Evolutionary conservation across 2,329 filamentous ascomycete genomes (phyloP).

Genomic region (Penicillium sp.): DNA sequence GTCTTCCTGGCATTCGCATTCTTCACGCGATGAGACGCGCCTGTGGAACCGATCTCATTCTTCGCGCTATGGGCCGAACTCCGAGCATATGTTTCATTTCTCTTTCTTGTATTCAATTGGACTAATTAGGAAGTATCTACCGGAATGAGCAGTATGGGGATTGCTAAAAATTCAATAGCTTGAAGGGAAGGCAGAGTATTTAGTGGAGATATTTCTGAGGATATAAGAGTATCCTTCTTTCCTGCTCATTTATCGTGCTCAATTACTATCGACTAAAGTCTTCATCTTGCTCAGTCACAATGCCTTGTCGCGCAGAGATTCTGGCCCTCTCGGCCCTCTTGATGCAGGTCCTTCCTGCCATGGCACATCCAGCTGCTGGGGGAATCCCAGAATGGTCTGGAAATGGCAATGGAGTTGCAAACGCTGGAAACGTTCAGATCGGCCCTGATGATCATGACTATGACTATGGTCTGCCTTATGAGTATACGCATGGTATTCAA

Average conservation of each 20-base stretch:
- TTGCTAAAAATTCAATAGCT: neutral
- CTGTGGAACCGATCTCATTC: neutral
- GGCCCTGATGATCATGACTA: neutral
- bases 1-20: too few relatives aligned
- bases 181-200: neutral
- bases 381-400: neutral
- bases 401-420: neutral
- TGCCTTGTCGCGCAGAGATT: conserved; percentile 7
- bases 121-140: neutral
- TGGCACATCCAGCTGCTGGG: conserved; percentile 7
- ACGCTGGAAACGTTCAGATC: neutral
- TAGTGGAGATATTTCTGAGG: neutral
- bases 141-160: neutral
- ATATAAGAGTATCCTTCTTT: too few relatives aligned
- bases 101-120: neutral
- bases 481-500: neutral
- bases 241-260: too few relatives aligned
- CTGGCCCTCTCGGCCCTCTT: conserved; percentile 9
- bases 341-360: conserved; percentile 5
- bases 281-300: neutral
- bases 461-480: neutral
- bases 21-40: too few relatives aligned
- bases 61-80: neutral
- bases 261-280: neutral
- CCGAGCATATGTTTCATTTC: neutral